Evolutionary conservation across 2,329 filamentous ascomycete genomes (phyloP), one percentile per base, ranked within the genome.

Genomic region (Paracorniculantispora psalliotae): DNA sequence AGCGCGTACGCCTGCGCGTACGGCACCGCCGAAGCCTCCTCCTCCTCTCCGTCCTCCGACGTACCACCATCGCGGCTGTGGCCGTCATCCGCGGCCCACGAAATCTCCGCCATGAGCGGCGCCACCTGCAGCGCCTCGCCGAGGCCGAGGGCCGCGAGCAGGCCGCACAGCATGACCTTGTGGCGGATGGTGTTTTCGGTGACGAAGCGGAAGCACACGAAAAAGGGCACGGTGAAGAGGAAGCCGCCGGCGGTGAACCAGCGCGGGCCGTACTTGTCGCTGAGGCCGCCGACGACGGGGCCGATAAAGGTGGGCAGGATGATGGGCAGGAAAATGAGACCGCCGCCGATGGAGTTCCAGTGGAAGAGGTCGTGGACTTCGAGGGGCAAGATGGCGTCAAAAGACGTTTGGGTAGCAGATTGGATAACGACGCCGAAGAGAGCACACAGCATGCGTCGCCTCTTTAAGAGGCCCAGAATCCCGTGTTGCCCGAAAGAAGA

Each of bases 31-130:
- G 54, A 61, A 50, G 69, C 62, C 6, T 58, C 53, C 1, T 30
- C 53, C 4, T 28, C 52, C 8, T 5, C 28, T 1, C 39, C 55
- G 25, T 44, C 25, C 17, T n/a, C n/a, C n/a, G n/a, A n/a, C n/a
- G n/a, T n/a, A n/a, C n/a, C n/a, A n/a, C n/a, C n/a, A n/a, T n/a
- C n/a, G n/a, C n/a, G n/a, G n/a, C n/a, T n/a, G n/a, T 37, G 35
- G 10, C 55, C 57, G 15, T 57, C 62, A 17, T 63, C 54, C 9
- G 70, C 63, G 4, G 70, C 62, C 68, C 69, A 73, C 37, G 68
- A 71, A 41, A 73, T 72, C 62, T 73, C 71, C 2, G 71, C 72
- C 67, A 72, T 73, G 55, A 73, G 47, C 3, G 71, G 70, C 2
- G 67, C 68, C 21, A 73, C 67, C n/a, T 72, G 67, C n/a, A 67